phyloP scores from a whole-genome alignment of 345 rosid species.

The Sapria himalayana region DNA sequence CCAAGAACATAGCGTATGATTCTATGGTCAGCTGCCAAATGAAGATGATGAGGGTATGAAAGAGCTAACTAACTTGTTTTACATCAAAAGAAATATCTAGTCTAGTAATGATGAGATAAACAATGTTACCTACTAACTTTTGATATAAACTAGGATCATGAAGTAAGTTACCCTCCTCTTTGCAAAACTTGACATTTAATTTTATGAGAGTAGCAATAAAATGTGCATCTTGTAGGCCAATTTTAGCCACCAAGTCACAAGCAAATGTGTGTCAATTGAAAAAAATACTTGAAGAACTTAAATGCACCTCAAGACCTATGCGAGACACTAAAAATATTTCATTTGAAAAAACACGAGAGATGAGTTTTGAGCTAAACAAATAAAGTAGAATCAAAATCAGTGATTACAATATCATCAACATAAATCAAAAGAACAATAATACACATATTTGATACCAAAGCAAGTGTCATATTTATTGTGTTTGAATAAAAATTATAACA shows the following conservation, averaged over 20 bases:
- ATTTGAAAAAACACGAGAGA: not conserved
- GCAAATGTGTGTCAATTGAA: not conserved
- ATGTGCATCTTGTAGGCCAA: not conserved
- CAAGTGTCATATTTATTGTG: not conserved
- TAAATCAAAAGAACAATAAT: not conserved
- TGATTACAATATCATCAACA: too few relatives aligned
- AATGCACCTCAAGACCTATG: too few relatives aligned
- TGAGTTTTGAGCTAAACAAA: not conserved
- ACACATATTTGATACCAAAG: not conserved
- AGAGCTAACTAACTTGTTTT: too few relatives aligned
- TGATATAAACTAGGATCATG: not conserved
- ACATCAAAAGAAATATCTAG: too few relatives aligned
- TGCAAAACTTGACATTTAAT: not conserved
- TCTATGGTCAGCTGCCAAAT: too few relatives aligned
- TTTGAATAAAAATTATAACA: not conserved
- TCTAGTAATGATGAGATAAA: not conserved
- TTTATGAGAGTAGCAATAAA: not conserved
- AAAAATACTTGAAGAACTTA: not conserved
- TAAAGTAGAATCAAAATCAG: not conserved
- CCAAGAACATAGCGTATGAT: too few relatives aligned
- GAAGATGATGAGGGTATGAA: too few relatives aligned
- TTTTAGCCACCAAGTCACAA: not conserved
- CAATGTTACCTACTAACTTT: not conserved
- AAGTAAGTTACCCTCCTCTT: not conserved
- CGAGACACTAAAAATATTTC: constrained; percentile 1